phyloP scores from a whole-genome alignment of 1,284 basidiomycete genomes.

The Fomitiporia mediterranea region DNA sequence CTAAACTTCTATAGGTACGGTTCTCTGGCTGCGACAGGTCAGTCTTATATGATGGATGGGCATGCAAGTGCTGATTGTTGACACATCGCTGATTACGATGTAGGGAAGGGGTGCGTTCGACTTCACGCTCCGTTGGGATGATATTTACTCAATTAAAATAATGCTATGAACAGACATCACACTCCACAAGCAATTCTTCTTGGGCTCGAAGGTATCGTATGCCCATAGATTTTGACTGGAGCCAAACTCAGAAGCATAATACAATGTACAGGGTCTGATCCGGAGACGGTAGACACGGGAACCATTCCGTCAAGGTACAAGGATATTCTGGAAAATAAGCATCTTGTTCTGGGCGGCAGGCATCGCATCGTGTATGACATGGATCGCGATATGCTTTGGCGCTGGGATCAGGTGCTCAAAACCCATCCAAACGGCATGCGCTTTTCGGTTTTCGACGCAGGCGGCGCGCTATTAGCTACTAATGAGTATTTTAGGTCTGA shows the following conservation, averaged over 20 bases:
- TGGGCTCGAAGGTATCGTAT: slow-evolving; percentile 69
- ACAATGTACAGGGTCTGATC: slow-evolving; percentile 54
- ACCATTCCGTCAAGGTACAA: slow-evolving; percentile 73
- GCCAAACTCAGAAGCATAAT: slow-evolving; percentile 12
- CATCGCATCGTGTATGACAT: slow-evolving; percentile 80
- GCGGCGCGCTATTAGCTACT: slow-evolving; percentile 86
- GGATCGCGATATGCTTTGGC: slow-evolving; percentile 89
- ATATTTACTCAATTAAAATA: slow-evolving; percentile 3
- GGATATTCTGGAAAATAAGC: slow-evolving; percentile 61
- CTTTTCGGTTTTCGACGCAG: slow-evolving; percentile 78
- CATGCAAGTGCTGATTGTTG: background rate
- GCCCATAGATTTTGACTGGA: slow-evolving; percentile 6
- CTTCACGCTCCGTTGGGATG: background rate
- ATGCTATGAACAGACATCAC: slow-evolving; percentile 62
- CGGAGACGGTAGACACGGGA: slow-evolving; percentile 82
- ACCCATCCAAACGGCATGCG: slow-evolving; percentile 90
- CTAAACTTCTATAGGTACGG: slow-evolving; percentile 49
- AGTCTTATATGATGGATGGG: slow-evolving; percentile 23
- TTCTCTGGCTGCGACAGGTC: slow-evolving; percentile 74
- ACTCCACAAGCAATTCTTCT: slow-evolving; percentile 92
- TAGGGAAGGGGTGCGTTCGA: slow-evolving; percentile 70
- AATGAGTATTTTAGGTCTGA: slow-evolving; percentile 87
- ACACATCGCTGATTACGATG: no score
- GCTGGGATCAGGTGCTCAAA: slow-evolving; percentile 77
- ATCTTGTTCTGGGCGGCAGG: slow-evolving; percentile 65